Conservation (phyloP, 176 grass and related monocot genomes). For the Tillandsia leiboldiana region DNA sequence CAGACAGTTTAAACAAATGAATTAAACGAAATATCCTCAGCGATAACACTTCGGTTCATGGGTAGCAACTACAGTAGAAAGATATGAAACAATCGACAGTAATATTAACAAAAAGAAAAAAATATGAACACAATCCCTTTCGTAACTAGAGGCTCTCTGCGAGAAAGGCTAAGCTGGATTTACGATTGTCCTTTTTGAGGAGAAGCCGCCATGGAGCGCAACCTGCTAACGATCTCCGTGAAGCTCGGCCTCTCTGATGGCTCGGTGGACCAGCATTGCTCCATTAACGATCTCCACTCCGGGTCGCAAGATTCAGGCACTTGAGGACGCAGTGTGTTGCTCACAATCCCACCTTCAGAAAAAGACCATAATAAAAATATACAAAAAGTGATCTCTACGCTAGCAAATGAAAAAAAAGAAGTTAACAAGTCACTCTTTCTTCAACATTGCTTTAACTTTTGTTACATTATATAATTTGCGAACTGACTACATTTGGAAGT, state of each 20-base stretch:
- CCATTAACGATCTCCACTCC: slow-evolving; percentile 91
- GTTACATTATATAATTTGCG: neutral
- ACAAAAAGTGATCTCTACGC: neutral
- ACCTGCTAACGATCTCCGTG: slow-evolving; percentile 51
- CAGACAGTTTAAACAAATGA: slow-evolving; percentile 68
- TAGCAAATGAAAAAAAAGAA: no score
- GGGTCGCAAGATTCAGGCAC: slow-evolving; percentile 74
- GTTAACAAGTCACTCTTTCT: neutral
- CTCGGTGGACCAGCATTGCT: slow-evolving; percentile 92
- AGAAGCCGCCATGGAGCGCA: slow-evolving; percentile 68
- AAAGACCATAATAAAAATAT: slow-evolving; percentile 3
- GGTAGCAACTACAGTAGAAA: slow-evolving; percentile 38
- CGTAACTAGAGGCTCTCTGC: neutral
- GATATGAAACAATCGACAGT: slow-evolving; percentile 39
- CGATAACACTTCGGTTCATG: slow-evolving; percentile 27
- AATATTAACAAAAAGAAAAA: slow-evolving; percentile 50
- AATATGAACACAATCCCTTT: slow-evolving; percentile 24
- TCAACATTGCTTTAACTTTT: neutral
- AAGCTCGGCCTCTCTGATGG: slow-evolving; percentile 72
- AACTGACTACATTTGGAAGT: neutral
- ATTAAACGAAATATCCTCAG: slow-evolving; percentile 38
- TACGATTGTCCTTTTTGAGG: slow-evolving; percentile 49
- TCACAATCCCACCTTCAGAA: slow-evolving; percentile 74
- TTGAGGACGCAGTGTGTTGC: slow-evolving; percentile 59
- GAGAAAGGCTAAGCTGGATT: slow-evolving; percentile 5